Evolutionary conservation across 1,284 basidiomycete species (phyloP), one percentile per base, ranked within the genome.

Genomic region (Ganoderma meredithae): DNA sequence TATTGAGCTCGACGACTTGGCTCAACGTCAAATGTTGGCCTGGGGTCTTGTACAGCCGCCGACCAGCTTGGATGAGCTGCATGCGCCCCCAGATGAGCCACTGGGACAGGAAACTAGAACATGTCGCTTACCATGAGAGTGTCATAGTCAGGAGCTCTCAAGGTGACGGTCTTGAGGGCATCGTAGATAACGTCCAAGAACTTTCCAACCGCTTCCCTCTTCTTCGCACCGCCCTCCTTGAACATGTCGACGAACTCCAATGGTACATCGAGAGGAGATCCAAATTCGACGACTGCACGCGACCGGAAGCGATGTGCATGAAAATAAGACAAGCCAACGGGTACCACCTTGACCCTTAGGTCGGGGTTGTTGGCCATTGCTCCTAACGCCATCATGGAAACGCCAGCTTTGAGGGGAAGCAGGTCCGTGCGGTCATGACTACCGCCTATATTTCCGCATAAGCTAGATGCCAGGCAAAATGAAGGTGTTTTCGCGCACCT

Each of bases 381-480:
- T 43, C 97, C 97, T 5, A 99, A 86, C n/a, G 97, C 96, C 96
- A 99, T 98, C 74, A 98, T 88, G 1, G 96, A 94, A 60, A 99
- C 96, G 5, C 97, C 97, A 25, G 97, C 97, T 81, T 99, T 99
- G 59, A 99, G 86, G 1, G 97, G 97, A 44, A 98, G 86, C 65
- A 98, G 87, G 79, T 98, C 96, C 19, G 95, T 97, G 49, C 97
- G 91, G 81, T 99, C 97, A 80, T 99, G 97, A 67, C 96, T 98
- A 66, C 97, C 97, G 74, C 96, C 95, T 96, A 12, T 44, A 33
- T 17, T 25, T 25, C 27, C 4, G n/a, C 22, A 72, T 33, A 53
- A 70, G 4, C 62, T 31, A 61, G 60, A 13, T 39, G 31, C 41
- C 41, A 36, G 25, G 19, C 22, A n/a, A 56, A 55, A 47, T 19